Conservation (phyloP, 2,329 filamentous ascomycete species). For the Pezicula neosporulosa region DNA sequence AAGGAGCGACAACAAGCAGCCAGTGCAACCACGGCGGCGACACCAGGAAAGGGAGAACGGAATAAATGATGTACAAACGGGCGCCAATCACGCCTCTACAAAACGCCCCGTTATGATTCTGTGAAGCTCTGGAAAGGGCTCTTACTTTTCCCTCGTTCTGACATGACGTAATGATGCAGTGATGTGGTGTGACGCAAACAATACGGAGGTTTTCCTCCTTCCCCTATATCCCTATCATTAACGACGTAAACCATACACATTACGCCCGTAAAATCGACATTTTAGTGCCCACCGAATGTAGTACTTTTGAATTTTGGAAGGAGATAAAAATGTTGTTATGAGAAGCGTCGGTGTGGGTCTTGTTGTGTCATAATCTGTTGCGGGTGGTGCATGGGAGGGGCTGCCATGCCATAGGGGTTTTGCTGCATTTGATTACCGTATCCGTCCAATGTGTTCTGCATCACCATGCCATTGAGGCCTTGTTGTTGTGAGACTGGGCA, state of each 20-base stretch:
- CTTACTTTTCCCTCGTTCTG: too few species aligned
- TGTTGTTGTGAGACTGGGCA: constrained; percentile 90
- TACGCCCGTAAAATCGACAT: neutral
- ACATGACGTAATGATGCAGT: too few species aligned
- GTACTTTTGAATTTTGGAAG: neutral
- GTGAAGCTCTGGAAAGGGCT: too few species aligned
- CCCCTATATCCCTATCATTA: too few species aligned
- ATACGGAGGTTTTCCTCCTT: too few species aligned
- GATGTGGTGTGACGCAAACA: too few species aligned
- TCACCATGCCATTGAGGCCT: constrained; percentile 40
- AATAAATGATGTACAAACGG: too few species aligned
- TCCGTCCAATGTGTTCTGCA: constrained; percentile 41
- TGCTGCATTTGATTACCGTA: constrained; percentile 36
- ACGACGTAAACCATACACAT: neutral
- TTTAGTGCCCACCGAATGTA: neutral
- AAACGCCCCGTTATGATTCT: too few species aligned
- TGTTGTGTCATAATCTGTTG: constrained; percentile 7
- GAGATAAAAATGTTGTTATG: constrained; percentile 28
- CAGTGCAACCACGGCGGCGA: too few species aligned
- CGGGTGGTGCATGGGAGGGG: constrained; percentile 1
- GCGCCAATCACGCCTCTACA: too few species aligned
- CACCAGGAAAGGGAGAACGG: too few species aligned
- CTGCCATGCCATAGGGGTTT: constrained; percentile 54
- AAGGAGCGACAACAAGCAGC: too few species aligned
- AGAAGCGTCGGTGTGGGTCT: constrained; percentile 47